A percentile compares a stretch with the other conserved stretches of the same genome.
These are phyloP conservation scores for Pilatotrama ljubarskyi DNA, from an alignment of 768 basidiomycete species.

Conservation along the genomic window DNA sequence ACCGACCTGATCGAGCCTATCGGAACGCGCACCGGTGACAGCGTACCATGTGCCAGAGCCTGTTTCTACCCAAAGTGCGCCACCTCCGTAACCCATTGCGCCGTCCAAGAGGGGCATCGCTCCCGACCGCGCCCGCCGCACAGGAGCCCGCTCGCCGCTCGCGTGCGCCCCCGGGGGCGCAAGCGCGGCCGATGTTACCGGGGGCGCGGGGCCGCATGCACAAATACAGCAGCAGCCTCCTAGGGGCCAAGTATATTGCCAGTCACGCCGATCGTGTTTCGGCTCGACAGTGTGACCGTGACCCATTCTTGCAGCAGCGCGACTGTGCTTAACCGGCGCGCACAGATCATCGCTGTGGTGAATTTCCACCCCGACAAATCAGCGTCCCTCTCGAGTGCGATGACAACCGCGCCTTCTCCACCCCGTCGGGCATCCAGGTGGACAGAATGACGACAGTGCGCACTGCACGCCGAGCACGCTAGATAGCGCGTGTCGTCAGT, in stretches of 20 bases:
- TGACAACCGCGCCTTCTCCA: constrained; percentile 1
- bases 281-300: constrained; percentile 24
- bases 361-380: constrained; percentile 24
- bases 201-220: constrained; percentile 19
- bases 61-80: constrained; percentile 18
- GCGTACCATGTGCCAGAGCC: constrained; percentile 12
- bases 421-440: background rate
- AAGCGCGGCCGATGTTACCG: constrained; percentile 24
- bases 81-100: constrained; percentile 11
- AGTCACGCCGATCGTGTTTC: constrained; percentile 23
- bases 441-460: background rate
- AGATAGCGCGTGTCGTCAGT: background rate
- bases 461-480: background rate
- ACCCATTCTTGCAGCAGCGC: constrained; percentile 20
- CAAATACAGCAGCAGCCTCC: constrained; percentile 10
- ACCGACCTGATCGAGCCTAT: constrained; percentile 19
- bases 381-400: constrained; percentile 11
- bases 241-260: constrained; percentile 9
- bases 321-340: constrained; percentile 1
- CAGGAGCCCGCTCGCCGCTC: background rate
- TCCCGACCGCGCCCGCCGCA: background rate
- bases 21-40: constrained; percentile 13
- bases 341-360: constrained; percentile 19
- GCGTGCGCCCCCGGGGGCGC: too few species aligned
- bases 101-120: background rate